A percentile compares a stretch with the other conserved stretches of the same genome.
phyloP scores from a whole-genome alignment of 108 stramenopile genomes.

The Chaetoceros tenuissimus region DNA sequence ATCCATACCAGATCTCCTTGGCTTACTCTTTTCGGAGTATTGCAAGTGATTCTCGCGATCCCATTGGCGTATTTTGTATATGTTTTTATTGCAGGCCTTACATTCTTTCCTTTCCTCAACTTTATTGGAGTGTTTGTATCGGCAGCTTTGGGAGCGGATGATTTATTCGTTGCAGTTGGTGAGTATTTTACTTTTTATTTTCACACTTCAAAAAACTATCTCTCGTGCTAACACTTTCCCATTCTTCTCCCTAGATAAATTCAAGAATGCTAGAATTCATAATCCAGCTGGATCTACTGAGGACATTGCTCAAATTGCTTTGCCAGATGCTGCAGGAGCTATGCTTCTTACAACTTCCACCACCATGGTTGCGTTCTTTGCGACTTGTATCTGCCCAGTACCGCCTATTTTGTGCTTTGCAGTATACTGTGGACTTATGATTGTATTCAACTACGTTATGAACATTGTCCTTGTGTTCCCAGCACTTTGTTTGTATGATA shows the following conservation, averaged over 20 bases:
- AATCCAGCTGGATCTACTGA: slow-evolving; percentile 22
- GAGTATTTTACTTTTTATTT: not conserved
- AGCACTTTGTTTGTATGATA: slow-evolving; percentile 47
- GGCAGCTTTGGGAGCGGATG: slow-evolving; percentile 50
- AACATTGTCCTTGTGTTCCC: slow-evolving; percentile 39
- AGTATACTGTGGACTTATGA: slow-evolving; percentile 47
- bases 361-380: slow-evolving; percentile 49
- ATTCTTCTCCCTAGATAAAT: slow-evolving; percentile 27
- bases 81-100: slow-evolving; percentile 30
- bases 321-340: slow-evolving; percentile 44
- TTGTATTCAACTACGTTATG: slow-evolving; percentile 46
- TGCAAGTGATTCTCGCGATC: slow-evolving; percentile 42
- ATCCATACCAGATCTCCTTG: slow-evolving; percentile 44
- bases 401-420: slow-evolving; percentile 44
- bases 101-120: slow-evolving; percentile 56
- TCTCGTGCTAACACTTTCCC: not conserved
- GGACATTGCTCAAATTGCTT: slow-evolving; percentile 32
- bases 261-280: slow-evolving; percentile 36
- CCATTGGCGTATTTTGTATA: slow-evolving; percentile 50
- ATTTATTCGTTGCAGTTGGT: slow-evolving; percentile 14
- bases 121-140: slow-evolving; percentile 52
- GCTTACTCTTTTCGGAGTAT: slow-evolving; percentile 31
- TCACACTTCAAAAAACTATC: not conserved
- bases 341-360: slow-evolving; percentile 48
- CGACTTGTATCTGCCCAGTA: slow-evolving; percentile 39